Base-by-base conservation (phyloP, 495 filamentous ascomycete genomes). In the Aspergillus heteromorphus region DNA sequence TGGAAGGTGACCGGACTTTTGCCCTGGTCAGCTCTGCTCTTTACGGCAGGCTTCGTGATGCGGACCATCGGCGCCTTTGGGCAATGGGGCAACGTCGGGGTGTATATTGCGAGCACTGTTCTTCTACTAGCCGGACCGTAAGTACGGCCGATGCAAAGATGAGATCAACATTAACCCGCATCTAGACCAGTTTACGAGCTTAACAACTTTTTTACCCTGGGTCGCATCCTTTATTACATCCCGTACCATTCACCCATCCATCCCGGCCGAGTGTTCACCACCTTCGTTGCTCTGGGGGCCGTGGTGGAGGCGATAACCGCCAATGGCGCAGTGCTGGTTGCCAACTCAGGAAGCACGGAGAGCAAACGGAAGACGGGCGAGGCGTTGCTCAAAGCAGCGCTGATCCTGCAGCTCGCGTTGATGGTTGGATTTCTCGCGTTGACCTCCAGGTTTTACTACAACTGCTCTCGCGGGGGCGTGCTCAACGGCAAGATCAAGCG, bases 241-340 rank as follows among this genome's bases (percentile, higher is more conserved):
- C 89, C 89, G 0, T 86, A 91, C 56, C 79, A 85, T 56, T 83
- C 87, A 0, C 87, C 87, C 0, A 83, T 92, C 50, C 86, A 92
- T 64, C 89, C 88, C 0, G 87, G 86, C 2, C 82, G 87, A 1
- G 87, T 91, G 17, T 73, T 88, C 51, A 83, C 83, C 4, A 89
- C 87, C n/a, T 92, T 93, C 62, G 68, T 83, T 42, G 82, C 79
- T 25, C 65, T 92, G 43, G 84, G 84, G 5, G 60, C 65, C 8
- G 61, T 82, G 0, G 78, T 91, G 54, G 89, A 90, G 66, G 66
- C 68, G 14, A 71, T 92, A 18, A 91, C 85, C 54, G 87, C 75
- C 6, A 80, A 83, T 53, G 89, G 87, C n/a, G 88, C 82, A 0
- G 68, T 81, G 19, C 71, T 77, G 38, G 67, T 80, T n/a, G 76